A percentile compares a stretch with the other conserved stretches of the same genome.
Evolutionary conservation across 2,329 filamentous ascomycete species (phyloP).

Genomic region (Aspergillus carbonarius): DNA sequence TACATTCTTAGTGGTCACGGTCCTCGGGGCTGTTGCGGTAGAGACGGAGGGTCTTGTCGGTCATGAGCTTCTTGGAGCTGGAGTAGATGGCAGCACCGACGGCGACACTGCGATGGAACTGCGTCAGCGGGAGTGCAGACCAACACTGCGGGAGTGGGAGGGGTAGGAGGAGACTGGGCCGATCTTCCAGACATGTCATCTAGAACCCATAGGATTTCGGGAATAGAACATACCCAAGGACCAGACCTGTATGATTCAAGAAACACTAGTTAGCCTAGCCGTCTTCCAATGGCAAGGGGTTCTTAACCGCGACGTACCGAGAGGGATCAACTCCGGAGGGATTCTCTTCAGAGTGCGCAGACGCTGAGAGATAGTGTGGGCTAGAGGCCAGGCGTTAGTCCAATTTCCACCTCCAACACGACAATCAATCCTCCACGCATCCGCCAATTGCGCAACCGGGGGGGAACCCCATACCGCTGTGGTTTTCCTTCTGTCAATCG

Average conservation of each 20-base stretch:
- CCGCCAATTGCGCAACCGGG: conserved; percentile 10
- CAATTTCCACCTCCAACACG: conserved; percentile 6
- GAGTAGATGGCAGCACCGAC: conserved; percentile 81
- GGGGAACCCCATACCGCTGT: conserved; percentile 54
- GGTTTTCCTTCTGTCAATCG: conserved; percentile 59
- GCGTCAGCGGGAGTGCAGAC: conserved; percentile 20
- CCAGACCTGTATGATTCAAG: conserved; percentile 62
- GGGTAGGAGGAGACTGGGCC: conserved; percentile 11
- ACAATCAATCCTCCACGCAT: conserved; percentile 1
- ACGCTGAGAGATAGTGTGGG: conserved; percentile 95
- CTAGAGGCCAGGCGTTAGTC: conserved; percentile 51
- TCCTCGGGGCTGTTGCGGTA: conserved; percentile 62
- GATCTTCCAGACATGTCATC: conserved; percentile 7
- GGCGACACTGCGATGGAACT: conserved; percentile 54
- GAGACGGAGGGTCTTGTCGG: conserved; percentile 91
- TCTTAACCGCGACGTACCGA: conserved; percentile 63
- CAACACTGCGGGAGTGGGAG: conserved; percentile 11
- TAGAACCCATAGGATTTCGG: conserved; percentile 6
- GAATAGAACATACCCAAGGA: conserved; percentile 69
- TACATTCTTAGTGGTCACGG: conserved; percentile 40
- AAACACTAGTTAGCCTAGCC: conserved; percentile 16
- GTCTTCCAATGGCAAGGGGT: conserved; percentile 6
- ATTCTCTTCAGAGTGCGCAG: conserved; percentile 85
- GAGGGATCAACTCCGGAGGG: conserved; percentile 89
- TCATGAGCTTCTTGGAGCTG: conserved; percentile 73